Conservation (phyloP, 768 basidiomycete species). For the Trametes elegans region DNA sequence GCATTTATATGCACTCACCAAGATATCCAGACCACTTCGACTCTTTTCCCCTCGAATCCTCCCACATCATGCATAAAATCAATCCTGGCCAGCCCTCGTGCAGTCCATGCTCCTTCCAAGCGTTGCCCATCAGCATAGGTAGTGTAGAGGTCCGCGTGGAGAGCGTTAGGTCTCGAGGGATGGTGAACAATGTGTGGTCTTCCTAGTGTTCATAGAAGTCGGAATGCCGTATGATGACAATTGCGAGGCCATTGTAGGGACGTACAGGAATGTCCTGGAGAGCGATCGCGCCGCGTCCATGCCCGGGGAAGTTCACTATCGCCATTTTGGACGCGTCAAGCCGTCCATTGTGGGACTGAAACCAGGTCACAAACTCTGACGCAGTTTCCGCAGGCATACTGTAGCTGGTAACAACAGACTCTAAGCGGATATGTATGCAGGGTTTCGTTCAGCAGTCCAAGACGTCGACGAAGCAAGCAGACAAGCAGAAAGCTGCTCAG, state of each 20-base stretch:
- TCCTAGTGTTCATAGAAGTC: constrained; percentile 41
- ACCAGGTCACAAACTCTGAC: constrained; percentile 54
- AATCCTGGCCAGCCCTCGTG: constrained; percentile 81
- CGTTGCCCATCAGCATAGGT: constrained; percentile 53
- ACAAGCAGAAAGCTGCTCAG: too few species aligned
- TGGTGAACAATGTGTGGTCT: constrained; percentile 73
- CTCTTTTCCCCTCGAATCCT: constrained; percentile 57
- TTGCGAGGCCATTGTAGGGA: background rate
- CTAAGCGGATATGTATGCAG: too few species aligned
- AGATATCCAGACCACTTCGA: constrained; percentile 77
- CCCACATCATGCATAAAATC: constrained; percentile 97
- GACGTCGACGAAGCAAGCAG: too few species aligned
- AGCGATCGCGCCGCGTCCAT: constrained; percentile 76
- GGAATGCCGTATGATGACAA: background rate
- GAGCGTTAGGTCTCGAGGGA: constrained; percentile 76
- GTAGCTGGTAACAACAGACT: background rate
- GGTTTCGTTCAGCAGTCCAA: too few species aligned
- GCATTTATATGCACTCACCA: constrained; percentile 40
- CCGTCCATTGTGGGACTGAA: constrained; percentile 46
- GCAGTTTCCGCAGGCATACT: background rate
- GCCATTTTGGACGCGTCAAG: constrained; percentile 49
- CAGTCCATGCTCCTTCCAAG: constrained; percentile 62
- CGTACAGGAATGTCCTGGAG: constrained; percentile 68
- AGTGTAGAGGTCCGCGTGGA: constrained; percentile 76
- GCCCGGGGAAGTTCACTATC: constrained; percentile 45